Conservation (phyloP, 768 basidiomycete genomes). For the Phanerochaete carnosa region DNA sequence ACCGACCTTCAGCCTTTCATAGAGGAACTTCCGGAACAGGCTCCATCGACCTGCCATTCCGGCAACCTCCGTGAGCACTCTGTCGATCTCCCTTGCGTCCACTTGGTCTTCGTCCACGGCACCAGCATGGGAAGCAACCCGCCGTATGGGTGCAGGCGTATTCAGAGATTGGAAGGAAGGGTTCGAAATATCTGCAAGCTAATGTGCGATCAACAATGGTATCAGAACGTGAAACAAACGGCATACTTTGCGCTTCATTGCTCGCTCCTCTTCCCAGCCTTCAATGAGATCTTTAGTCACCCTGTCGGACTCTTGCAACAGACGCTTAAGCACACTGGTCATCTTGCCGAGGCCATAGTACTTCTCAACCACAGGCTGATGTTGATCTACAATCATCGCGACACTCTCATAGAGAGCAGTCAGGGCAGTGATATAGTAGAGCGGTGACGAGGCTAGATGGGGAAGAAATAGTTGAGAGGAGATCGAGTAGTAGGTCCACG, state of each 20-base stretch:
- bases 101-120: constrained; percentile 49
- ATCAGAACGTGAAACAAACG: background rate
- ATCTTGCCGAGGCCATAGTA: constrained; percentile 93
- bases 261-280: constrained; percentile 90
- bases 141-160: constrained; percentile 25
- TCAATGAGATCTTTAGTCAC: constrained; percentile 72
- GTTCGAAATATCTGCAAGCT: constrained; percentile 10
- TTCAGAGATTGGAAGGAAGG: constrained; percentile 28
- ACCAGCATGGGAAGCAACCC: constrained; percentile 6
- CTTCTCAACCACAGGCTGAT: constrained; percentile 96
- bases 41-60: constrained; percentile 92
- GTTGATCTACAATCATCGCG: constrained; percentile 95
- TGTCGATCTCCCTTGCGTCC: constrained; percentile 91
- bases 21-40: constrained; percentile 83
- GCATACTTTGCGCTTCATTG: constrained; percentile 73
- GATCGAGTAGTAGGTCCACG: background rate
- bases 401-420: constrained; percentile 94
- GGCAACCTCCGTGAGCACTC: constrained; percentile 80
- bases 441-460: constrained; percentile 76
- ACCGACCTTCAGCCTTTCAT: constrained; percentile 63
- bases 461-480: constrained; percentile 8
- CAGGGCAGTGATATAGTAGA: constrained; percentile 87
- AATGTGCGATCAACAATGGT: background rate
- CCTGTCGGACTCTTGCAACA: constrained; percentile 85
- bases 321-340: constrained; percentile 67